Conservation (phyloP, 768 basidiomycete species). For the Lactarius sp. region DNA sequence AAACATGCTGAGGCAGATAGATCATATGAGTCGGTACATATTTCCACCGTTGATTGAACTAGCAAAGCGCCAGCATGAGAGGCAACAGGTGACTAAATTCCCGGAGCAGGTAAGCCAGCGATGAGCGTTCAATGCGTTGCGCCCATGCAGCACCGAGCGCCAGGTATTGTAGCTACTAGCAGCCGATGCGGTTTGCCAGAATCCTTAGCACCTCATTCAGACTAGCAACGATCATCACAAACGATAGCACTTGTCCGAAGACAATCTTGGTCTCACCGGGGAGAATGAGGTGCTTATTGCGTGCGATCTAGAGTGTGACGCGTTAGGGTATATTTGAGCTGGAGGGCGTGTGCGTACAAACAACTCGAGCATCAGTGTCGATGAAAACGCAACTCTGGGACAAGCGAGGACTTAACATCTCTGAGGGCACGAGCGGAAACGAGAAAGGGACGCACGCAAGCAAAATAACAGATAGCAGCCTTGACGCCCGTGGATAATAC, state of each 20-base stretch:
- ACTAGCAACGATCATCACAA: not conserved
- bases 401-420: not conserved
- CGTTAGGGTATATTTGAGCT: not conserved
- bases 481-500: not conserved
- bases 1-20: not conserved
- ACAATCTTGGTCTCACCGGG: not conserved
- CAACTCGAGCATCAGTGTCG: not conserved
- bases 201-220: not conserved
- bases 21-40: not conserved
- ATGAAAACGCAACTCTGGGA: not conserved
- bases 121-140: not conserved
- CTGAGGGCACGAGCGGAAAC: not conserved
- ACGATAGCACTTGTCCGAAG: not conserved
- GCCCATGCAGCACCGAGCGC: not conserved
- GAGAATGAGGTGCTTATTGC: not conserved
- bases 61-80: not conserved
- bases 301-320: not conserved
- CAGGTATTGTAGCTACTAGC: not conserved
- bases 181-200: not conserved
- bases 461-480: not conserved
- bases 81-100: not conserved
- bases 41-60: not conserved
- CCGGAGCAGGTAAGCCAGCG: not conserved
- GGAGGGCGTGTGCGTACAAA: not conserved
- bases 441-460: not conserved